A percentile compares a stretch with the other conserved stretches of the same genome.
Evolutionary conservation across 305 asterid genomes (phyloP).

Genomic region (Coffea humblotiana): DNA sequence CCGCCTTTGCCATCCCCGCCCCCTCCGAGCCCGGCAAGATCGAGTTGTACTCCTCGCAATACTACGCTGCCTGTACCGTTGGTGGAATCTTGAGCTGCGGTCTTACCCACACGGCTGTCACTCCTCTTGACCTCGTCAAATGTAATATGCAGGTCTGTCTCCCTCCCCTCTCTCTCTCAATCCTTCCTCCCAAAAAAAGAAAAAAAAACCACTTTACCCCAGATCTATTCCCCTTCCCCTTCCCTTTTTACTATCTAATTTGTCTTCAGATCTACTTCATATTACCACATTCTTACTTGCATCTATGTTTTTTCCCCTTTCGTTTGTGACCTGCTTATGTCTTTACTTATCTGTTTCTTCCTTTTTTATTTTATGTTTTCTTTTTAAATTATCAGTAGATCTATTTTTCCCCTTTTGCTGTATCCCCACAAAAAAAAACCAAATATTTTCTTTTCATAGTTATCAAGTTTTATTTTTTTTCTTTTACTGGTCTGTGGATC

Average conservation of each 20-base stretch:
- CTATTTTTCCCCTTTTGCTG: background rate
- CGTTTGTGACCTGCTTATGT: background rate
- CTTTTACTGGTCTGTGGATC: background rate
- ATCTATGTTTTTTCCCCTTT: background rate
- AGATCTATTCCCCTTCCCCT: constrained; percentile 6
- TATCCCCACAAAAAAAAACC: no score
- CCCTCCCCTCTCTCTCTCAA: constrained; percentile 20
- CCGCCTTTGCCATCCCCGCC: constrained; percentile 56
- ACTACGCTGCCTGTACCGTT: constrained; percentile 77
- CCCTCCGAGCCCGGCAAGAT: constrained; percentile 82
- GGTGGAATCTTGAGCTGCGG: constrained; percentile 97
- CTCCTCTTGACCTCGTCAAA: constrained; percentile 96
- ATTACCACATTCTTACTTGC: background rate
- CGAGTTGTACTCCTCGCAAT: constrained; percentile 79
- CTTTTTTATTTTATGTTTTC: background rate
- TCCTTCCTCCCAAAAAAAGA: background rate
- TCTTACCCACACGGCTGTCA: constrained; percentile 89
- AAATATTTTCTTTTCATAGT: background rate
- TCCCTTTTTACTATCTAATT: background rate
- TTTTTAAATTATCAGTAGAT: background rate
- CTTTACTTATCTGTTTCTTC: background rate
- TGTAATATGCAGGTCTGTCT: constrained; percentile 89
- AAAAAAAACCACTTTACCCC: background rate
- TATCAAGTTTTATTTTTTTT: background rate
- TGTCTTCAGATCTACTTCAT: background rate